Conservation (phyloP, 148 eudicot species). For the Linanthus parryae region DNA sequence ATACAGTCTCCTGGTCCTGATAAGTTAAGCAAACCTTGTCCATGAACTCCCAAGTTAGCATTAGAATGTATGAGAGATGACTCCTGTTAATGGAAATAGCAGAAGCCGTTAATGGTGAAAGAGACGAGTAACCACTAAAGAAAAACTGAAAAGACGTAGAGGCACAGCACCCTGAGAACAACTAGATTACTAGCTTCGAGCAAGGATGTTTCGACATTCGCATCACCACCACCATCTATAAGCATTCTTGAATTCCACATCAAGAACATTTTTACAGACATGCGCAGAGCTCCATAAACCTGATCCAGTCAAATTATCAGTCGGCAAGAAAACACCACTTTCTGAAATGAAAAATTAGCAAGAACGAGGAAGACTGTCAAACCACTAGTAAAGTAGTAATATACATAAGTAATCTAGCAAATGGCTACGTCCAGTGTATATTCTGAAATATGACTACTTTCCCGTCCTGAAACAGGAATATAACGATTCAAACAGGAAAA, state of each 20-base stretch:
- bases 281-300: constrained; percentile 98
- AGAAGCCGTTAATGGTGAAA: constrained; percentile 9
- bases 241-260: constrained; percentile 96
- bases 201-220: constrained; percentile 65
- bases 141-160: not conserved
- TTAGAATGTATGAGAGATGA: constrained; percentile 82
- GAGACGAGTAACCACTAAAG: not conserved
- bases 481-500: too few relatives aligned
- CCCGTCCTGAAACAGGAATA: too few relatives aligned
- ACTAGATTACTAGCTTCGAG: constrained; percentile 90
- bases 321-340: not conserved
- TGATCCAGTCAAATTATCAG: constrained; percentile 15
- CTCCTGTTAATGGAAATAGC: constrained; percentile 42
- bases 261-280: constrained; percentile 94
- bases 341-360: too few relatives aligned
- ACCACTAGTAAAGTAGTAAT: not conserved
- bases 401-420: not conserved
- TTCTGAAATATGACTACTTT: too few relatives aligned
- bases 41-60: constrained; percentile 94
- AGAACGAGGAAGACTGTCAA: too few relatives aligned
- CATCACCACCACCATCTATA: constrained; percentile 86
- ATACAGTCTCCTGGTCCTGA: constrained; percentile 89
- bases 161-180: constrained; percentile 44
- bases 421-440: too few relatives aligned
- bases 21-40: constrained; percentile 89